These are phyloP conservation scores for Cochlearia excelsa DNA, from an alignment of 345 rosid species.

Conservation along the genomic window DNA sequence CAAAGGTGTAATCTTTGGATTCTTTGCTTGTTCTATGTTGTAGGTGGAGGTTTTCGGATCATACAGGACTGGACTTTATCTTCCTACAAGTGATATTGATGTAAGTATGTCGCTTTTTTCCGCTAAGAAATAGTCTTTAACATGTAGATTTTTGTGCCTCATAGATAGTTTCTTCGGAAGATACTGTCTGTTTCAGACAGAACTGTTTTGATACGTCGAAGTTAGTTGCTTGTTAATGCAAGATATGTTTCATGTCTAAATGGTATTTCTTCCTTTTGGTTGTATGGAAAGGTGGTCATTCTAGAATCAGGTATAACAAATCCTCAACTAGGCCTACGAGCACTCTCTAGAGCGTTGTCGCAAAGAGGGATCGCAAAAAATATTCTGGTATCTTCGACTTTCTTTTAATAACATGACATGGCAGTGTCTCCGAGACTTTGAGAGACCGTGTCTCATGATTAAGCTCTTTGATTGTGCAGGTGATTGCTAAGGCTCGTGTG, in stretches of 20 bases:
- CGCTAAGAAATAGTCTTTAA: background rate
- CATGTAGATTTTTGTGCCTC: background rate
- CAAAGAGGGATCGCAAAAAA: constrained; percentile 78
- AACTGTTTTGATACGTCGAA: background rate
- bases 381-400: constrained; percentile 51
- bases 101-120: no score
- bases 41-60: no score
- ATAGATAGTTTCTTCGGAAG: background rate
- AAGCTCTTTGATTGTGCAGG: constrained; percentile 41
- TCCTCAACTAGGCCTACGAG: constrained; percentile 73
- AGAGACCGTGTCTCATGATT: constrained; percentile 12
- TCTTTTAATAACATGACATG: constrained; percentile 7
- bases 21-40: no score
- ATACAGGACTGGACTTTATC: no score
- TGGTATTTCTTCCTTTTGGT: constrained; percentile 3
- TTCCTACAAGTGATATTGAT: no score
- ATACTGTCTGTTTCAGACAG: background rate
- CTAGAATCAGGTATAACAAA: constrained; percentile 63
- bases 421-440: background rate
- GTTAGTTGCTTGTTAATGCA: background rate
- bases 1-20: no score
- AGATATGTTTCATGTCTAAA: constrained; percentile 6
- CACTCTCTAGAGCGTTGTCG: constrained; percentile 78
- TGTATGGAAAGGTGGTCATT: constrained; percentile 67
- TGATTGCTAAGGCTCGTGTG: constrained; percentile 89